A percentile compares a stretch with the other conserved stretches of the same genome.
Evolutionary conservation across 257 asterid species (phyloP).

Genomic region (Fraxinus anomala): DNA sequence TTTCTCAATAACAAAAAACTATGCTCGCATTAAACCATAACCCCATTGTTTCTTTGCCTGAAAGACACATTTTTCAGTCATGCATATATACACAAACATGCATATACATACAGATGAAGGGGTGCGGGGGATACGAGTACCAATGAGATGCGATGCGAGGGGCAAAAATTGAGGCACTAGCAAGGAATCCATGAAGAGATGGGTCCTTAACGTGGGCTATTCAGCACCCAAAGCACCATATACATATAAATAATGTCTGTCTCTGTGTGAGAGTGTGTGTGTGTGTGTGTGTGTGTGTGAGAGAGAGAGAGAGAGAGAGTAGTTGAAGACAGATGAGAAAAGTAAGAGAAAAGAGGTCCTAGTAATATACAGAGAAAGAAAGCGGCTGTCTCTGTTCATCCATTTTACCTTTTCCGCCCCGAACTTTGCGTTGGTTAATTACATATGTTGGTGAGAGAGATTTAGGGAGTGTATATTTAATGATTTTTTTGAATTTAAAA

Average conservation of each 20-base stretch:
- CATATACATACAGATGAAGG: background rate
- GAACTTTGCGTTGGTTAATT: no score
- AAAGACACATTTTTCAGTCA: slow-evolving; percentile 23
- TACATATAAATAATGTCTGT: slow-evolving; percentile 32
- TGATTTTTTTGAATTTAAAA: no score
- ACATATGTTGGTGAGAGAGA: no score
- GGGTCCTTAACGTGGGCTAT: slow-evolving; percentile 64
- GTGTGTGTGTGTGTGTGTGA: no score
- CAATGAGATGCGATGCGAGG: slow-evolving; percentile 30
- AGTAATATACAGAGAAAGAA: background rate
- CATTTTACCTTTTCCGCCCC: slow-evolving; percentile 8
- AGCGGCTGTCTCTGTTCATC: slow-evolving; percentile 36
- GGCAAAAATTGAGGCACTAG: slow-evolving; percentile 22
- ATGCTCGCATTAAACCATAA: slow-evolving; percentile 38
- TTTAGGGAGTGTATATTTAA: no score
- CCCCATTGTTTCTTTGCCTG: slow-evolving; percentile 33
- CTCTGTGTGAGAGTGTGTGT: slow-evolving; percentile 13
- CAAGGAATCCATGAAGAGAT: slow-evolving; percentile 57
- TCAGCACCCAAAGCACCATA: slow-evolving; percentile 58
- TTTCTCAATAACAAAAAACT: slow-evolving; percentile 11
- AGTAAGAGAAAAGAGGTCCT: slow-evolving; percentile 16
- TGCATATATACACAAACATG: slow-evolving; percentile 6
- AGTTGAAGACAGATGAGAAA: slow-evolving; percentile 37
- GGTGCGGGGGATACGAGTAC: slow-evolving; percentile 35
- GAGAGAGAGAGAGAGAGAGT: slow-evolving; percentile 29